Evolutionary conservation across 1,284 basidiomycete genomes (phyloP).

Genomic region (Porodaedalea pini): DNA sequence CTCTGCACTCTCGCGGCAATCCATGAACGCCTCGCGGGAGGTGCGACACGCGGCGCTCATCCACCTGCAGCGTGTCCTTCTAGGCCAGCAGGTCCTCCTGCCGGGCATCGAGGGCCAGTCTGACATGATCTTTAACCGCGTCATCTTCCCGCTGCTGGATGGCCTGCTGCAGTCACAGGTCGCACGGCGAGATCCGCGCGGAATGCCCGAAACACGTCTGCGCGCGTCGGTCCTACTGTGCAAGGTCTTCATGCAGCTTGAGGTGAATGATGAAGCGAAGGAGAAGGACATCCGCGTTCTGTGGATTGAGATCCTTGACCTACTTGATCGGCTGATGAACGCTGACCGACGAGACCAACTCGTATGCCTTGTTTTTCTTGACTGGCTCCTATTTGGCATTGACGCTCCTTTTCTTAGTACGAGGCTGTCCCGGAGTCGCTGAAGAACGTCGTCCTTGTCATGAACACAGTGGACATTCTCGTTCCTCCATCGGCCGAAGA

Average conservation of each 20-base stretch:
- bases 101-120: conserved; percentile 56
- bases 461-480: conserved; percentile 85
- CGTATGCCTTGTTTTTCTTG: conserved; percentile 46
- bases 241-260: conserved; percentile 94
- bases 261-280: conserved; percentile 68
- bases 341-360: conserved; percentile 81
- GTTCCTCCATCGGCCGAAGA: conserved; percentile 59
- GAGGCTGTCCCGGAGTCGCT: conserved; percentile 95
- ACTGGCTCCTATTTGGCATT: neutral
- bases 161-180: conserved; percentile 87
- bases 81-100: conserved; percentile 72
- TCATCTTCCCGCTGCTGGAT: conserved; percentile 91
- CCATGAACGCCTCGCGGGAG: conserved; percentile 80
- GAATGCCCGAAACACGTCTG: conserved; percentile 87
- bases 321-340: conserved; percentile 87
- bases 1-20: conserved; percentile 77
- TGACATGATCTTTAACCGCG: conserved; percentile 83
- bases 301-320: conserved; percentile 91
- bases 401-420: conserved; percentile 47
- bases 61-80: conserved; percentile 83
- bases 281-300: conserved; percentile 69
- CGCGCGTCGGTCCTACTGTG: conserved; percentile 86
- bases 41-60: conserved; percentile 83
- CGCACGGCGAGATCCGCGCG: conserved; percentile 75
- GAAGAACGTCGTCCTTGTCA: conserved; percentile 95